phyloP scores from a whole-genome alignment of 352 stramenopile genomes.

The Pythium guiyangense region DNA sequence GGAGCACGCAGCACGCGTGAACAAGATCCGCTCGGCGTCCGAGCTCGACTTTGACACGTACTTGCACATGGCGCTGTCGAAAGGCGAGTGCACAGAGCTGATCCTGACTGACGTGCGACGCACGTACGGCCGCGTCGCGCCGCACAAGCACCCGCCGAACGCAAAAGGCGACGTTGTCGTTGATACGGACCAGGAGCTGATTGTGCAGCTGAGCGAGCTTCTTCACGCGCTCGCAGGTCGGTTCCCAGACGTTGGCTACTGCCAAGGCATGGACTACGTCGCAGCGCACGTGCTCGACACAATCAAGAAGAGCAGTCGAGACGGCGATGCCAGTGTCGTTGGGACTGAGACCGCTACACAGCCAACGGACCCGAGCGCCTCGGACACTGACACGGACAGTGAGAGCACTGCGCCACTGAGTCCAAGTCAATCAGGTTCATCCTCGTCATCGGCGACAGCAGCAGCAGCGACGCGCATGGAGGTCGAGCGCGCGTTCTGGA shows the following conservation, averaged over 20 bases:
- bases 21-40: constrained; percentile 37
- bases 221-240: constrained; percentile 70
- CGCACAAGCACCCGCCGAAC: constrained; percentile 62
- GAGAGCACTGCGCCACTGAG: constrained; percentile 15
- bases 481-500: constrained; percentile 77
- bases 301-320: constrained; percentile 66
- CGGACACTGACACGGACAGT: constrained; percentile 9
- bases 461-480: constrained; percentile 38
- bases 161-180: constrained; percentile 43
- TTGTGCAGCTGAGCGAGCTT: constrained; percentile 72
- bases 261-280: constrained; percentile 88
- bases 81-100: constrained; percentile 76
- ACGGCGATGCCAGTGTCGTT: constrained; percentile 16
- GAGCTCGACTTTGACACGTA: constrained; percentile 84
- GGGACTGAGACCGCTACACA: background rate
- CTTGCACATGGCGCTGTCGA: constrained; percentile 79
- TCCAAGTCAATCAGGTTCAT: constrained; percentile 5
- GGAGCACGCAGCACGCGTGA: constrained; percentile 45
- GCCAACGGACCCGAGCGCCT: constrained; percentile 1
- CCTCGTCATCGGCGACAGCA: constrained; percentile 7
- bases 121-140: constrained; percentile 77
- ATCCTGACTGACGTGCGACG: constrained; percentile 81
- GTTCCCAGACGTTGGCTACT: constrained; percentile 84
- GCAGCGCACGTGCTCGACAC: constrained; percentile 75
- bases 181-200: constrained; percentile 64